These are phyloP conservation scores for Saccharomyces cerevisiae DNA, from an alignment of 805 yeast genomes.

Conservation along the genomic window DNA sequence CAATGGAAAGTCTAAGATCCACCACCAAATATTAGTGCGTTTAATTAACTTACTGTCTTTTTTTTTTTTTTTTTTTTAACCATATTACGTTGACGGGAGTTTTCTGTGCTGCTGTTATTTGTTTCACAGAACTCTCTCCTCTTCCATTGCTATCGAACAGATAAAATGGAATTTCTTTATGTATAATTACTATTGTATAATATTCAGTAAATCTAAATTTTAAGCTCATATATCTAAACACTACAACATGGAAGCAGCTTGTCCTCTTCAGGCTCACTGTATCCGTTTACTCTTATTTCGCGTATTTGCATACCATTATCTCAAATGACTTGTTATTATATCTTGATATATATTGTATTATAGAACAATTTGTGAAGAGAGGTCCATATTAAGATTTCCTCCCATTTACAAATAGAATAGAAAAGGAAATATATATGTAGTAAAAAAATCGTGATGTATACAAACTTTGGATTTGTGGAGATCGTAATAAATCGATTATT, in stretches of 20 bases:
- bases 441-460: neutral
- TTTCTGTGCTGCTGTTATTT: neutral
- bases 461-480: neutral
- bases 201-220: neutral
- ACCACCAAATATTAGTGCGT: constrained; percentile 3
- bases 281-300: neutral
- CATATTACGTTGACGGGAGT: neutral
- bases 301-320: neutral
- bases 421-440: neutral
- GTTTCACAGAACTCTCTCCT: neutral
- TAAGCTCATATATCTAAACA: neutral
- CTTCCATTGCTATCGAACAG: neutral
- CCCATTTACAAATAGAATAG: neutral
- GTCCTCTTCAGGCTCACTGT: no score
- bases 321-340: neutral
- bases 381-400: neutral
- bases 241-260: no score
- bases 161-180: neutral
- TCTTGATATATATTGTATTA: neutral
- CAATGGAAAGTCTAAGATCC: constrained; percentile 1
- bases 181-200: neutral
- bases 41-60: neutral
- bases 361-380: neutral
- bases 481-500: constrained; percentile 44
- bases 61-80: neutral